These are phyloP conservation scores for Rhizopogon sp. DNA, from an alignment of 768 basidiomycete species.

Conservation along the genomic window DNA sequence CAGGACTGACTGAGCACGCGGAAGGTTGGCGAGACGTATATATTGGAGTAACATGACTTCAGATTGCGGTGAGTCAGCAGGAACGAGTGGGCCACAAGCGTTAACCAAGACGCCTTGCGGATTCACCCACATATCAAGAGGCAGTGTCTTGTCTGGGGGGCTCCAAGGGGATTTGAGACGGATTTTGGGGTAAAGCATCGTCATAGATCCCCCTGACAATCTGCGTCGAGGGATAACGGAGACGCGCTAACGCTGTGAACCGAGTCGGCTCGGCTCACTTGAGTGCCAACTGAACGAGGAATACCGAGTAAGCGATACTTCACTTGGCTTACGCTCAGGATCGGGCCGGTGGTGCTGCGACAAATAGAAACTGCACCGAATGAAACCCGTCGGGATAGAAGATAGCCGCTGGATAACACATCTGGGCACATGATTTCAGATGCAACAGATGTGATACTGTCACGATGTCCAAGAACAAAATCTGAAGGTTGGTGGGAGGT, in stretches of 20 bases:
- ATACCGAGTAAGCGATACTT: not conserved
- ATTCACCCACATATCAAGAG: conserved; percentile 19
- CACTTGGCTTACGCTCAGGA: not conserved
- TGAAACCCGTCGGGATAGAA: not conserved
- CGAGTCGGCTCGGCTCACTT: not conserved
- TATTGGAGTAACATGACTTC: not conserved
- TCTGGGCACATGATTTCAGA: not conserved
- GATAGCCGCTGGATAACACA: not conserved
- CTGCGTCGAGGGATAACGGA: conserved; percentile 2
- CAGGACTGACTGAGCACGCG: not conserved
- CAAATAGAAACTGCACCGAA: not conserved
- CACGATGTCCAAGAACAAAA: not conserved
- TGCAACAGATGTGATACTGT: not conserved
- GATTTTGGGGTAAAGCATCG: not conserved
- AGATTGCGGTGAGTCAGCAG: not conserved
- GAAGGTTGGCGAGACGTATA: not conserved
- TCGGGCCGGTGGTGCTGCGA: not conserved
- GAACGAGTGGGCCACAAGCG: conserved; percentile 8
- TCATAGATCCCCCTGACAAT: conserved; percentile 7
- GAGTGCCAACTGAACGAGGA: not conserved
- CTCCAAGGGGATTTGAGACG: conserved; percentile 28
- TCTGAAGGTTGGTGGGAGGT: not conserved
- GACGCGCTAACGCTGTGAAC: not conserved
- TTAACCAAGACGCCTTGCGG: conserved; percentile 13
- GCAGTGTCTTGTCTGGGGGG: conserved; percentile 9